These are phyloP conservation scores for Sclerospora graminicola DNA, from an alignment of 352 stramenopile species.

Conservation along the genomic window DNA sequence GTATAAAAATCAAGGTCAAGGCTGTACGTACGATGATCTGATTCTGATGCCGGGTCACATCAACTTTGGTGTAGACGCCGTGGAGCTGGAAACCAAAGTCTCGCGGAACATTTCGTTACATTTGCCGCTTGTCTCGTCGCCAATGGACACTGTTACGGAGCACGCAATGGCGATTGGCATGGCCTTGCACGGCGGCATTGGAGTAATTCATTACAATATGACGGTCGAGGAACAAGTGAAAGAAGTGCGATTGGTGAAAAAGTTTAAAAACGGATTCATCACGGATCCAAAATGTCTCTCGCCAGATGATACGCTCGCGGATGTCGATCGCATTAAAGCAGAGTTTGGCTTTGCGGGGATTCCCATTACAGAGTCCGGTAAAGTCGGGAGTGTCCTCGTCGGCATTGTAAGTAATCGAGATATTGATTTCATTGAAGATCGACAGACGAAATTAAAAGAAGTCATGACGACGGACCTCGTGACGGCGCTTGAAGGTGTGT, in stretches of 20 bases:
- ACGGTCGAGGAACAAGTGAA: constrained; percentile 94
- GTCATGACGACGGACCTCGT: constrained; percentile 89
- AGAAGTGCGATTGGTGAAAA: constrained; percentile 93
- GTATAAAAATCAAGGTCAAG: constrained; percentile 76
- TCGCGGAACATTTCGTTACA: constrained; percentile 94
- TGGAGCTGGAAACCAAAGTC: constrained; percentile 91
- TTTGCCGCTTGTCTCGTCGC: constrained; percentile 93
- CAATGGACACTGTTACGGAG: constrained; percentile 99
- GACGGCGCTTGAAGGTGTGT: constrained; percentile 91
- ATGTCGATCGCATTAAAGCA: constrained; percentile 94
- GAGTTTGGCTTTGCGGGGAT: constrained; percentile 97
- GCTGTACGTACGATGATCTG: constrained; percentile 76
- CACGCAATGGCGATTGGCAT: constrained; percentile 99
- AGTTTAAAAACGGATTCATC: constrained; percentile 99
- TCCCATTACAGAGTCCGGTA: constrained; percentile 96
- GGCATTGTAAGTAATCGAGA: constrained; percentile 99
- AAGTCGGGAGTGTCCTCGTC: constrained; percentile 94
- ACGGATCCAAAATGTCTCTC: constrained; percentile 95
- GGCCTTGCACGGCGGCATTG: constrained; percentile 97
- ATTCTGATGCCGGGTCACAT: constrained; percentile 77
- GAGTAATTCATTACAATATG: constrained; percentile 99
- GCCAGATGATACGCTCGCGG: constrained; percentile 91
- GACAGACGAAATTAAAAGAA: constrained; percentile 66
- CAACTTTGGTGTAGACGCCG: constrained; percentile 65
- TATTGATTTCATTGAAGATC: constrained; percentile 98